A percentile compares a stretch with the other conserved stretches of the same genome.
phyloP scores from a whole-genome alignment of 108 stramenopile species.

The Stephanodiscus triporus region DNA sequence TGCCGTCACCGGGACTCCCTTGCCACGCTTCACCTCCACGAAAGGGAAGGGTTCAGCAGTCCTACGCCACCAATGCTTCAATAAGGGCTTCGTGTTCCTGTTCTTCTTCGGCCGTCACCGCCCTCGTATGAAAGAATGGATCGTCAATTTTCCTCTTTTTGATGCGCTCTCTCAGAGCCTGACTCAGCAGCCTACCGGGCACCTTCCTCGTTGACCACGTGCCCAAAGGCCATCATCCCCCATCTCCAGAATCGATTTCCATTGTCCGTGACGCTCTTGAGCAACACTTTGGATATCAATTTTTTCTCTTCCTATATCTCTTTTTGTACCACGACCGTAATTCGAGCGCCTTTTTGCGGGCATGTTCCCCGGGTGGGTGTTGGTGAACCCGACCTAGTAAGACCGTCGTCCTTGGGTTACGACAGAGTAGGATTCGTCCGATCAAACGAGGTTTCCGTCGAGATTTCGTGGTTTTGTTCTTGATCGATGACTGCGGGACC shows the following conservation, averaged over 20 bases:
- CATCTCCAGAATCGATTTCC: conserved; percentile 44
- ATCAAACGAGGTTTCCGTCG: conserved; percentile 33
- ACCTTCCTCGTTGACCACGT: conserved; percentile 42
- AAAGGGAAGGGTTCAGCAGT: too few species aligned
- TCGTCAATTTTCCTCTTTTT: background rate
- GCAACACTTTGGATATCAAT: conserved; percentile 26
- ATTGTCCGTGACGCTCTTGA: conserved; percentile 29
- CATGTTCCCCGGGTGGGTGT: conserved; percentile 70
- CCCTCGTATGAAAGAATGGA: too few species aligned
- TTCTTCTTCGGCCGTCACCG: too few species aligned
- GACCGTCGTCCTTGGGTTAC: conserved; percentile 63
- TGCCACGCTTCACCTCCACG: too few species aligned
- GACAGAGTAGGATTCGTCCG: conserved; percentile 9
- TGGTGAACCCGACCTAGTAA: conserved; percentile 77
- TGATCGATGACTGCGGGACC: background rate
- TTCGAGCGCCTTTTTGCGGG: conserved; percentile 48
- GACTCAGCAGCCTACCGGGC: conserved; percentile 48
- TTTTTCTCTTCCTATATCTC: conserved; percentile 35
- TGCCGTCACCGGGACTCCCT: too few species aligned
- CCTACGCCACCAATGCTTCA: too few species aligned
- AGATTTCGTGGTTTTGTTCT: background rate
- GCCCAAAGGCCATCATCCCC: conserved; percentile 46
- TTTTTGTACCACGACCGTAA: conserved; percentile 24
- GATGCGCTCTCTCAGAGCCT: conserved; percentile 45
- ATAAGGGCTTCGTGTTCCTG: too few species aligned